Percentiles rank a stretch among this genome's conserved stretches.
These are phyloP conservation scores for Pistacia vera DNA, from an alignment of 345 rosid genomes.

Conservation along the genomic window DNA sequence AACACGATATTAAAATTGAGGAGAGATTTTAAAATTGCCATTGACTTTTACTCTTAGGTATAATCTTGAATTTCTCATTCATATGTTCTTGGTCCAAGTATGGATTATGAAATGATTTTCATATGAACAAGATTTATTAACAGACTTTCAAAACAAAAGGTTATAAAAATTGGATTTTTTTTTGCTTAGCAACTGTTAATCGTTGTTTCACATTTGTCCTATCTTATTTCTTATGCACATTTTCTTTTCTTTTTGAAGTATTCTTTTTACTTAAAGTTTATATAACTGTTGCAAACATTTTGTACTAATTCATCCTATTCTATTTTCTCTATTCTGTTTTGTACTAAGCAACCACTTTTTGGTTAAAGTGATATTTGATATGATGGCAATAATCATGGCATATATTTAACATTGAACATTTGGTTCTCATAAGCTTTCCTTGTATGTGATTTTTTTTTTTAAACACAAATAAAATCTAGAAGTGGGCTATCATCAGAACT, in stretches of 20 bases:
- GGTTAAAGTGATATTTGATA: neutral
- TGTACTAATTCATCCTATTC: neutral
- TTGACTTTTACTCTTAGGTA: slow-evolving; percentile 94
- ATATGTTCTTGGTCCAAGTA: neutral
- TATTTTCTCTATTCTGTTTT: neutral
- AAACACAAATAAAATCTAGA: neutral
- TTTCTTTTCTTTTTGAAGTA: neutral
- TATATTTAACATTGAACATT: neutral
- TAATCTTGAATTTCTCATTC: neutral
- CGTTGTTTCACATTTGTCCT: too few relatives aligned
- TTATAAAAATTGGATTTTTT: too few relatives aligned
- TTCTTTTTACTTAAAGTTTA: neutral
- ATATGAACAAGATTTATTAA: neutral
- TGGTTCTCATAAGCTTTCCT: neutral
- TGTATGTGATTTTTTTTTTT: neutral
- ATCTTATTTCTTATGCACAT: too few relatives aligned
- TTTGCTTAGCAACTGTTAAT: too few relatives aligned
- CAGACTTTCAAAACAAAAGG: neutral
- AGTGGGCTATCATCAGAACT: neutral
- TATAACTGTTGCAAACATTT: neutral
- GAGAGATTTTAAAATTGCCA: slow-evolving; percentile 84
- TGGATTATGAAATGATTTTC: neutral
- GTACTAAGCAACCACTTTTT: neutral
- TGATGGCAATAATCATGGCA: too few relatives aligned
- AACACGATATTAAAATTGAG: too few relatives aligned